Evolutionary conservation across 257 asterid species (phyloP).

Genomic region (Solanum etuberosum): DNA sequence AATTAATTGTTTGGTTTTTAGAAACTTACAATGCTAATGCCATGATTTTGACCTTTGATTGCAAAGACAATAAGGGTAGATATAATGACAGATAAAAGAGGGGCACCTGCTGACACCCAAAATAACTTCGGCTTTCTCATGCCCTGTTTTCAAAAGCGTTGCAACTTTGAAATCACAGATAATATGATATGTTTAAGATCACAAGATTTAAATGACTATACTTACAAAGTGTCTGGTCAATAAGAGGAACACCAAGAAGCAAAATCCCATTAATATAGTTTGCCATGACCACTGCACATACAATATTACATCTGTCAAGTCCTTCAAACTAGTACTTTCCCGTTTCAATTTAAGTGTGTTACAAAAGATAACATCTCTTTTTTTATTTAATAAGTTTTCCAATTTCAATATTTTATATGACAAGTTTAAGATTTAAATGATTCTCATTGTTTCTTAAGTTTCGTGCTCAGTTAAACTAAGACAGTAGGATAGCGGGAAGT

Average conservation of each 20-base stretch:
- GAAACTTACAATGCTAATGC: conserved; percentile 61
- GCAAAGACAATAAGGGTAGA: conserved; percentile 62
- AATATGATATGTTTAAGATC: neutral
- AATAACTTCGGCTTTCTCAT: conserved; percentile 67
- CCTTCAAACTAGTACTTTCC: neutral
- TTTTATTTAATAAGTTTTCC: neutral
- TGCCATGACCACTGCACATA: conserved; percentile 92
- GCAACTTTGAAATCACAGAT: too few relatives aligned
- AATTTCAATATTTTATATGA: neutral
- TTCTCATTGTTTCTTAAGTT: too few relatives aligned
- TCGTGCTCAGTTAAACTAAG: neutral
- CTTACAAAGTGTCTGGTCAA: conserved; percentile 67
- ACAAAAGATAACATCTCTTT: neutral
- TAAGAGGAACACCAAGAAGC: conserved; percentile 68
- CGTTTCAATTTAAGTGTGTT: neutral
- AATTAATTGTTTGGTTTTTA: neutral
- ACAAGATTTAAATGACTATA: neutral
- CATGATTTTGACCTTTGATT: conserved; percentile 64
- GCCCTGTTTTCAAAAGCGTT: conserved; percentile 27
- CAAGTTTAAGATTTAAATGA: neutral
- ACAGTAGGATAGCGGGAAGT: rapidly evolving
- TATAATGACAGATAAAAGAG: conserved; percentile 57
- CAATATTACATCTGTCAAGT: neutral
- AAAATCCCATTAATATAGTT: conserved; percentile 77
- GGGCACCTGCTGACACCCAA: conserved; percentile 97